Evolutionary conservation across 2,329 filamentous ascomycete species (phyloP), one percentile per base, ranked within the genome.

Genomic region (Laburnicola sp.): DNA sequence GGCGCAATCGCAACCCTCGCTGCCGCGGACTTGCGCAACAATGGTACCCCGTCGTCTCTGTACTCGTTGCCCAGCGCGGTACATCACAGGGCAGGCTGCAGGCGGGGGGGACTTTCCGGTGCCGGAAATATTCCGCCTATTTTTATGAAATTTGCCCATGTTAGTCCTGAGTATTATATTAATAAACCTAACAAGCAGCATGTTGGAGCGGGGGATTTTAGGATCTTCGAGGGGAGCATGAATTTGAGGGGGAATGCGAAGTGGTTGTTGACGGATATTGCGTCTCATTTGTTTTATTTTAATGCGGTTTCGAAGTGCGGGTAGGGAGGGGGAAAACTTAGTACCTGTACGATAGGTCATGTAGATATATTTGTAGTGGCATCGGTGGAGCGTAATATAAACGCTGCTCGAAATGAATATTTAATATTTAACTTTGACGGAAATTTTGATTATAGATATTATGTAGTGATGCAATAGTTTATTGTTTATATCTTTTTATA

Each of bases 1-100:
- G 87, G 76, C 25, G 85, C 85, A 9, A 76, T 89, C 5, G 84
- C 81, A 32, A 82, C 83, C 1, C 70, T 90, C 8, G 85, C 79
- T 1, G 82, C 78, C 0, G 82, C 80, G 0, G 75, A 82, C 62
- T 72, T 71, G 30, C 62, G 69, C 1, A 68, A 64, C 25, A 16
- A 40, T 3, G 67, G 66, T 3, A 51, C 63, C 25, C 48, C 21
- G 0, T 60, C 63, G 1, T 57, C 62, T 0, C 41, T 71, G 6
- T 88, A 85, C 75, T 84, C 81, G 1, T 89, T 80, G 86, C 50
- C 78, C 82, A 7, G 86, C 87, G 1, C 82, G 86, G n/a, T 86
- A 79, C 64, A 77, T 89, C 57, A 79, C 78, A 6, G 64, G 64
- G 37, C 84, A 87, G 67, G 47, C 74, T 2, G 73, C n/a, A n/a